phyloP scores from a whole-genome alignment of 257 asterid species.

The Datura wrightii region DNA sequence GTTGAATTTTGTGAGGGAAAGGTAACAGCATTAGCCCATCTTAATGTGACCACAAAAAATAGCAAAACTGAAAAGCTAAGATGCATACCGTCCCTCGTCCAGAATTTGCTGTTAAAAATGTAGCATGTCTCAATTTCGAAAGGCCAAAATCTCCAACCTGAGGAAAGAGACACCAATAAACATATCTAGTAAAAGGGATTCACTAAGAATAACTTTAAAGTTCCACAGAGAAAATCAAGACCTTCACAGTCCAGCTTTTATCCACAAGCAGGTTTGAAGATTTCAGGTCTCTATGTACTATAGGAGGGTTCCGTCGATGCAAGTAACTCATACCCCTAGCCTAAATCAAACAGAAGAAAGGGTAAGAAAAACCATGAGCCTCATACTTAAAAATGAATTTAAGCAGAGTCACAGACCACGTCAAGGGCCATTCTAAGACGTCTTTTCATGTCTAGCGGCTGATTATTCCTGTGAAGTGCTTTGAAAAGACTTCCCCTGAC shows the following conservation, averaged over 20 bases:
- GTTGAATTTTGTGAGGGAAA: conserved; percentile 7
- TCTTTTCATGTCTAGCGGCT: conserved; percentile 59
- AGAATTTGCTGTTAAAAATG: conserved; percentile 64
- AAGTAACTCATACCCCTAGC: conserved; percentile 85
- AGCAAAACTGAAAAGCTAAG: conserved; percentile 18
- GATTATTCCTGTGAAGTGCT: conserved; percentile 66
- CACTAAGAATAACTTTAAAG: neutral
- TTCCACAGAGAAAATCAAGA: conserved; percentile 28
- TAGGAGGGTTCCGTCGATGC: conserved; percentile 80
- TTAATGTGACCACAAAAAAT: neutral
- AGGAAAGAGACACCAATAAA: neutral
- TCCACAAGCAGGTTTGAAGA: conserved; percentile 83
- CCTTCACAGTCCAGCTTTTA: conserved; percentile 84
- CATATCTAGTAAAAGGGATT: neutral
- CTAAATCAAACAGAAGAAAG: conserved; percentile 46
- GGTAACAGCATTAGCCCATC: neutral
- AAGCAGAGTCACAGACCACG: conserved; percentile 54
- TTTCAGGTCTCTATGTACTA: conserved; percentile 80
- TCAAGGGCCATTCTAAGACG: conserved; percentile 79
- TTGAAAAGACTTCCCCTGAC: conserved; percentile 80
- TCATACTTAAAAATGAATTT: neutral
- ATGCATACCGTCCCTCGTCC: conserved; percentile 77
- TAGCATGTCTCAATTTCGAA: conserved; percentile 64
- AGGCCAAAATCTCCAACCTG: conserved; percentile 91
- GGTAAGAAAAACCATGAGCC: neutral